Evolutionary conservation across 305 asterid species (phyloP).

Genomic region (Solanum hybrid): DNA sequence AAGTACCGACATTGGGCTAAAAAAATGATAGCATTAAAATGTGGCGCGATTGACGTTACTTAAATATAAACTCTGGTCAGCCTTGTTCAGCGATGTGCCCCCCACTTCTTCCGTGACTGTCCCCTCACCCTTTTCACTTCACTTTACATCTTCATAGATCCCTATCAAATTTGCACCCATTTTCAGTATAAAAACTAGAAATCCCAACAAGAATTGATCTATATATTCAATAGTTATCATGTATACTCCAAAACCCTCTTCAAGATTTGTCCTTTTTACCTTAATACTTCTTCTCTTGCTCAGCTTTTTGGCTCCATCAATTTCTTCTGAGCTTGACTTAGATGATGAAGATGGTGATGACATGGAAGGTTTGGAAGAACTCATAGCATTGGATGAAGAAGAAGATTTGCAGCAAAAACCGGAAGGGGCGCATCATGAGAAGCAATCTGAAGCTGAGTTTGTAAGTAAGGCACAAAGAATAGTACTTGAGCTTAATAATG

Average conservation of each 20-base stretch:
- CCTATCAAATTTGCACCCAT: conserved; percentile 19
- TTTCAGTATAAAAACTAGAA: conserved; percentile 2
- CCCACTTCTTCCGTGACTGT: background rate
- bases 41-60: background rate
- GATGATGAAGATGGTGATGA: conserved; percentile 33
- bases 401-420: conserved; percentile 30
- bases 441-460: conserved; percentile 49
- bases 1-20: background rate
- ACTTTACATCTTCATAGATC: conserved; percentile 11
- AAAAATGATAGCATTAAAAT: background rate
- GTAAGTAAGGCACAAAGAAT: conserved; percentile 81
- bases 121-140: background rate
- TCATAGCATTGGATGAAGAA: conserved; percentile 65
- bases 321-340: conserved; percentile 5
- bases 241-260: conserved; percentile 30
- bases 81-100: background rate
- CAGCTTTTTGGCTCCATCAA: conserved; percentile 22
- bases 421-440: conserved; percentile 22
- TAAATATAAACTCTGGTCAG: background rate
- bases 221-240: conserved; percentile 12
- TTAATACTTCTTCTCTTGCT: conserved; percentile 33
- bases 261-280: conserved; percentile 40
- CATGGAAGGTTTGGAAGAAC: conserved; percentile 47
- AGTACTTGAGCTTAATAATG: conserved; percentile 68
- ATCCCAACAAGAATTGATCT: conserved; percentile 10